phyloP scores from a whole-genome alignment of 371 early-diverging fungal genomes.

The Apophysomyces sp. region DNA sequence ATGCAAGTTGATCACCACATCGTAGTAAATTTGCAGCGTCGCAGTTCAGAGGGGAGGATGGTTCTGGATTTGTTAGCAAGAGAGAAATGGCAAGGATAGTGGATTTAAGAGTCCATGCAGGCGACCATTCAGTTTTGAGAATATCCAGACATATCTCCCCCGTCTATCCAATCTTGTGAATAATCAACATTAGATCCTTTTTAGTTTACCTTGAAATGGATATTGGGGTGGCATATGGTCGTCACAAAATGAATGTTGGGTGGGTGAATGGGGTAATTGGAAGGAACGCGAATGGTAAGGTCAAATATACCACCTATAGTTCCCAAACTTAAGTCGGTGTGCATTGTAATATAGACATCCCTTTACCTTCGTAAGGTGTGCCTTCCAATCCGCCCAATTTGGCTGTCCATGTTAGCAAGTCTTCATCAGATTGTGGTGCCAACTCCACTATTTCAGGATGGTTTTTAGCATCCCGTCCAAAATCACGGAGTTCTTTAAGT shows the following conservation, averaged over 20 bases:
- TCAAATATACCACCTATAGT: constrained; percentile 58
- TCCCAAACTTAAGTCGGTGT: background rate
- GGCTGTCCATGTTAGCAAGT: constrained; percentile 89
- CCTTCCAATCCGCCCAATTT: constrained; percentile 77
- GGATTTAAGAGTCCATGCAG: constrained; percentile 79
- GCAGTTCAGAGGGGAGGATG: constrained; percentile 90
- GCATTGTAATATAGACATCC: background rate
- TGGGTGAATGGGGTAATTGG: constrained; percentile 74
- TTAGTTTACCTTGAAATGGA: constrained; percentile 67
- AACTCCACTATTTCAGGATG: constrained; percentile 62
- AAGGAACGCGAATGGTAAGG: constrained; percentile 57
- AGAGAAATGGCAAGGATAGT: constrained; percentile 72
- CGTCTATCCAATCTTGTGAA: constrained; percentile 38
- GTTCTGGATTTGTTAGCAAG: constrained; percentile 75
- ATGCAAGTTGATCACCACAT: constrained; percentile 83
- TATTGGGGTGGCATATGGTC: constrained; percentile 80
- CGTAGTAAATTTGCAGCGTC: constrained; percentile 93
- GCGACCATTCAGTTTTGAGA: constrained; percentile 80
- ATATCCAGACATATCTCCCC: constrained; percentile 88
- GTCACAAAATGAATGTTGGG: constrained; percentile 74
- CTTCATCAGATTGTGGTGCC: constrained; percentile 69
- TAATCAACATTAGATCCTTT: background rate
- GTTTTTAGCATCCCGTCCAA: constrained; percentile 47
- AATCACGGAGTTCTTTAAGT: constrained; percentile 63
- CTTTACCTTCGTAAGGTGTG: constrained; percentile 80